These are phyloP conservation scores for Leccinum imitatum DNA, from an alignment of 768 basidiomycete species.

Conservation along the genomic window DNA sequence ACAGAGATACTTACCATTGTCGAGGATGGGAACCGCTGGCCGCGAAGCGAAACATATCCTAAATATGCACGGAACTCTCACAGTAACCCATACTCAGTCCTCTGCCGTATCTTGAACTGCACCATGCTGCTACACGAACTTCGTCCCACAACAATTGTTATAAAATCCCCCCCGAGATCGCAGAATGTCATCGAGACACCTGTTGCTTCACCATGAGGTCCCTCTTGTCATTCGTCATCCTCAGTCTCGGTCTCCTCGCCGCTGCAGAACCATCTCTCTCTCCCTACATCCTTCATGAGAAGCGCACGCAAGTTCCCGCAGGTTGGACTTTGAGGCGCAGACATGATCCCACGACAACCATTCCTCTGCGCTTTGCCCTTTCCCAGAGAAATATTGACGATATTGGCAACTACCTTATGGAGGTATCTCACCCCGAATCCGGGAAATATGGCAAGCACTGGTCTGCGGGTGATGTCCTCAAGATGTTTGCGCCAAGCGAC, in stretches of 20 bases:
- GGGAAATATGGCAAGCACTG: slow-evolving; percentile 35
- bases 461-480: slow-evolving; percentile 25
- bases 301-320: slow-evolving; percentile 33
- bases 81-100: not conserved
- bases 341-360: slow-evolving; percentile 30
- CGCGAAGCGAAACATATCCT: not conserved
- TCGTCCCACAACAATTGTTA: slow-evolving; percentile 11
- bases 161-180: slow-evolving; percentile 6
- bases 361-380: slow-evolving; percentile 28
- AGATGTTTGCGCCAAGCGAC: slow-evolving; percentile 29
- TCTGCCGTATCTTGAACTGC: not conserved
- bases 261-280: slow-evolving; percentile 20
- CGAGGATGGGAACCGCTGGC: not conserved
- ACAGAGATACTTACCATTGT: too few species aligned
- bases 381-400: slow-evolving; percentile 32
- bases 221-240: slow-evolving; percentile 15
- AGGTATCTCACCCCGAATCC: slow-evolving; percentile 35
- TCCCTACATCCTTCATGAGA: slow-evolving; percentile 39
- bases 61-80: slow-evolving; percentile 7
- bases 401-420: slow-evolving; percentile 30
- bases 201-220: slow-evolving; percentile 13
- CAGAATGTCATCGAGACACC: not conserved
- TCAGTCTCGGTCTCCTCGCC: slow-evolving; percentile 19
- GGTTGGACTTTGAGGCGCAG: slow-evolving; percentile 40
- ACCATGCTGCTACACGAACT: slow-evolving; percentile 11